Percentiles rank a stretch among this genome's conserved stretches.
Conservation (phyloP, 257 asterid genomes). For the Petunia axillaris region DNA sequence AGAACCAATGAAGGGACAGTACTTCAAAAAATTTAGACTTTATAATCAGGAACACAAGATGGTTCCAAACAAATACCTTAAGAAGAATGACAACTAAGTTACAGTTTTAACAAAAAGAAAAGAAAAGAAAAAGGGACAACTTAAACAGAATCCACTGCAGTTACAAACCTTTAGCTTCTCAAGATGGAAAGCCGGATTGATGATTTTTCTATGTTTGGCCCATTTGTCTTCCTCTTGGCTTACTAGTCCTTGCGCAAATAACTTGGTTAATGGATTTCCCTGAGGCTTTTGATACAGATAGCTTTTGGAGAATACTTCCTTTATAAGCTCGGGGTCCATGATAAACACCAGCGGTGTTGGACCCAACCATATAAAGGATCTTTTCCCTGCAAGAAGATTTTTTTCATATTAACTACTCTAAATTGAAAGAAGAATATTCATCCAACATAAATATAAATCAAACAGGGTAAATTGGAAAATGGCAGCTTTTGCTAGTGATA, state of each 20-base stretch:
- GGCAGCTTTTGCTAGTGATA: not conserved
- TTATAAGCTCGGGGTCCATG: slow-evolving; percentile 50
- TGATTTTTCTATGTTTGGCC: slow-evolving; percentile 61
- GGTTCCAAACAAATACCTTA: not conserved
- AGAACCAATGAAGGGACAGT: not conserved
- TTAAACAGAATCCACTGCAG: not conserved
- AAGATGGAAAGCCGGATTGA: slow-evolving; percentile 26
- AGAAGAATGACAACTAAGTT: not conserved
- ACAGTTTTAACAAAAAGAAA: not conserved
- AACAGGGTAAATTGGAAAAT: not conserved
- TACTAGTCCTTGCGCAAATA: slow-evolving; percentile 45
- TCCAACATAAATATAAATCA: not conserved
- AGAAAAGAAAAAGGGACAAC: not conserved
- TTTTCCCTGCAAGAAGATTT: slow-evolving; percentile 42
- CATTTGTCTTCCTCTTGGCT: slow-evolving; percentile 48
- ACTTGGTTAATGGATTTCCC: slow-evolving; percentile 43
- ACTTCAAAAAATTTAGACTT: not conserved
- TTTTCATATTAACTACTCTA: not conserved
- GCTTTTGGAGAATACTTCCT: slow-evolving; percentile 46
- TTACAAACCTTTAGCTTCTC: slow-evolving; percentile 21
- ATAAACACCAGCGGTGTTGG: slow-evolving; percentile 46
- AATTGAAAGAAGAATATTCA: not conserved
- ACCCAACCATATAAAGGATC: slow-evolving; percentile 56
- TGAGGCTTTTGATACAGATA: slow-evolving; percentile 37
- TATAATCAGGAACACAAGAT: not conserved